A percentile compares a stretch with the other conserved stretches of the same genome.
These are phyloP conservation scores for Lentinula edodes DNA, from an alignment of 768 basidiomycete genomes.

Conservation along the genomic window DNA sequence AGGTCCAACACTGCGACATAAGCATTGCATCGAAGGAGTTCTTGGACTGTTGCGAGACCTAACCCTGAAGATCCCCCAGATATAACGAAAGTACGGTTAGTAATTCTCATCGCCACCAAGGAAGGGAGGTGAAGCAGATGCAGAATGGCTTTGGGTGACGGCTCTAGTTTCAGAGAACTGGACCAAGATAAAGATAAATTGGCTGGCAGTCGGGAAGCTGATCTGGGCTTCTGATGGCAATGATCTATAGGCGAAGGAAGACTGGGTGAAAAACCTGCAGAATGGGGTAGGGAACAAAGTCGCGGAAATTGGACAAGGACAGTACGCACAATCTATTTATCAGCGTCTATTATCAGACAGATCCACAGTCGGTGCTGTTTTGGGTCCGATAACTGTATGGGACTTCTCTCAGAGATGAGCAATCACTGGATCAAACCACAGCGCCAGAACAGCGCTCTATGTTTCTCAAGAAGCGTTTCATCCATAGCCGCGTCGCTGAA, in stretches of 20 bases:
- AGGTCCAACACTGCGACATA: conserved; percentile 50
- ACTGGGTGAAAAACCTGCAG: too few species aligned
- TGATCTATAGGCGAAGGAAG: too few species aligned
- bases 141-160: background rate
- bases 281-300: background rate
- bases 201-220: too few species aligned
- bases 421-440: too few species aligned
- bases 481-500: too few species aligned
- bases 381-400: background rate
- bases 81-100: conserved; percentile 47
- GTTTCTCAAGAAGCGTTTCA: too few species aligned
- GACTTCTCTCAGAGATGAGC: background rate
- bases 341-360: background rate
- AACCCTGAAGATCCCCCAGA: conserved; percentile 58
- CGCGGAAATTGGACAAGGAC: background rate
- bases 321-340: background rate
- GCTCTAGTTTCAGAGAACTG: background rate
- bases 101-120: conserved; percentile 36
- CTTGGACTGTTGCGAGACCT: conserved; percentile 45
- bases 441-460: too few species aligned
- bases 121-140: background rate
- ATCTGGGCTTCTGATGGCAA: too few species aligned
- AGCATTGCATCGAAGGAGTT: conserved; percentile 37
- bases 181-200: too few species aligned
- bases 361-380: background rate